Base-by-base conservation (phyloP, 2,329 filamentous ascomycete genomes). In the Sclerotiophoma versabilis region DNA sequence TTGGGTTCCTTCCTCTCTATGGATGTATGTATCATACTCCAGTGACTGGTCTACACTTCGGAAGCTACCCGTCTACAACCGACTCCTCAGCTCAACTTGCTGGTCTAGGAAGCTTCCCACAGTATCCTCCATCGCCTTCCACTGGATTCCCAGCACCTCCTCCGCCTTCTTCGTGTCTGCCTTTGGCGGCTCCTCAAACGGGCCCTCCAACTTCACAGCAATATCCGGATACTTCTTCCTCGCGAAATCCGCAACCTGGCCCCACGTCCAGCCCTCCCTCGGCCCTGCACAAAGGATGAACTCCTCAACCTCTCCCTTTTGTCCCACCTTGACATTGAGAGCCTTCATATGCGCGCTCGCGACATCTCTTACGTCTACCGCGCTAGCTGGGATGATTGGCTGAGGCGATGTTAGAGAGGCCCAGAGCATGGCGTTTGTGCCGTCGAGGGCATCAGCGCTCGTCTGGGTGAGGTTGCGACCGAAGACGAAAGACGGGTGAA, bases 331-430 rank as follows among this genome's bases (percentile, higher is more conserved):
- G 3, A 53, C 15, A 9, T 43, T 27, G 1, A 60, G 36, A 15
- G 65, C 66, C 27, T 46, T 57, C 9, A 72, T 17, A 29, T 73
- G 70, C 19, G 63, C 64, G 20, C 57, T 37, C 1, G 68, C 66
- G 17, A 71, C 64, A 32, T 73, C 65, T n/a, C 56, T 44, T 4
- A 72, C 62, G 20, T 73, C 62, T 0, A 72, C 60, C 7, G 52
- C 49, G 1, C 41, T n/a, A 7, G 53, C 51, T 2, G 57, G 50
- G n/a, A 61, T 41, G 1, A 38, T 19, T 3, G 66, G 68, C 14
- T 55, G 42, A 4, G 48, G 48, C 7, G 48, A 43, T 10, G 46
- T 42, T 15, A 60, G 23, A 30, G 46, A 37, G 19, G 11, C 15
- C 54, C 55, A 63, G 38, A 72, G 50, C 47, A 60, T 49, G 3